Base-by-base conservation (phyloP, 2,329 filamentous ascomycete genomes). In the Sporothrix schenckii region DNA sequence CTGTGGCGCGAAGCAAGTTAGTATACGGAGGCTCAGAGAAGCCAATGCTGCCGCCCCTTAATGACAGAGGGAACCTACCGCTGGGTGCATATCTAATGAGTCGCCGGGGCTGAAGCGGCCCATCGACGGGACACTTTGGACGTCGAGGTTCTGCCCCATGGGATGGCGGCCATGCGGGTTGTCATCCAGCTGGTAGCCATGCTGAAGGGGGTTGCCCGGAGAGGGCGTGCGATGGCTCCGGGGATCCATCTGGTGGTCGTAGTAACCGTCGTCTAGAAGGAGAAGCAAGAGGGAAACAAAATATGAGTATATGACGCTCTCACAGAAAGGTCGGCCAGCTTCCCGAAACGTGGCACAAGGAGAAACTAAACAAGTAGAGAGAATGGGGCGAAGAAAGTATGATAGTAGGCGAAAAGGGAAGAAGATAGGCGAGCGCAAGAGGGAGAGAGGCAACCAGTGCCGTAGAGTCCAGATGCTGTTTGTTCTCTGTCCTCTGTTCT, bases 121-220 rank as follows among this genome's bases (percentile, higher is more conserved):
- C 68, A 73, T 70, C 3, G 27, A 61, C 49, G 65, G 47, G 47
- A 13, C 34, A 16, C 14, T 34, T 24, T 72, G 91, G 78, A 93
- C 92, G 74, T 92, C 87, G 66, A 94, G 82, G 72, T 88, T 89
- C 63, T 78, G 79, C 70, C 78, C 41, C 16, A 68, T 72, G 72
- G 83, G 78, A 72, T 82, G 84, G 47, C 80, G 80, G 61, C 82
- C 84, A 78, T 92, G 94, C 10, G 89, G 88, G 74, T 89, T 87
- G 79, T 97, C 92, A 58, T 95, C 90, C 61, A 96, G 86, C 78
- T 96, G 92, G 79, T 97, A 97, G 74, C 89, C 88, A 75, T 90
- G 87, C 71, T 88, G 87, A 19, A 91, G 81, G 39, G 91, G 91
- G 74, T 92, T 90, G 65, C 88, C 90, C 47, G 92, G 92, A 61